A percentile compares a stretch with the other conserved stretches of the same genome.
These are phyloP conservation scores for Aegilops sharonensis DNA, from an alignment of 176 grass and related monocot genomes.

Conservation along the genomic window DNA sequence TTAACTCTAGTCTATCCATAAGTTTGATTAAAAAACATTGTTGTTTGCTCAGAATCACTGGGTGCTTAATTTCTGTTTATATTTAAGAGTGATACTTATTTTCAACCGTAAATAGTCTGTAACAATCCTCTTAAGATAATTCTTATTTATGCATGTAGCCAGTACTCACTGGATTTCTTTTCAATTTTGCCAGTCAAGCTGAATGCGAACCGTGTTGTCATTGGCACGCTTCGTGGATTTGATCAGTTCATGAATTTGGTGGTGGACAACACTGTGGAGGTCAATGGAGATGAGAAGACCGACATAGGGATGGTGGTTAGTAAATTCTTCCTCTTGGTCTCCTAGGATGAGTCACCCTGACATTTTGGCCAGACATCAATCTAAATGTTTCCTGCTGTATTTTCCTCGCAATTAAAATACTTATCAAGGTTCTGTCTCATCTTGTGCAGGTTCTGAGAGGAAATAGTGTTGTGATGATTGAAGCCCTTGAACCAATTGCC, in stretches of 20 bases:
- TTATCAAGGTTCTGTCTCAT: background rate
- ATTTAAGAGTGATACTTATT: no score
- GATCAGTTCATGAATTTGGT: constrained; percentile 99
- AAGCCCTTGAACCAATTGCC: constrained; percentile 77
- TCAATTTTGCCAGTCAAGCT: constrained; percentile 68
- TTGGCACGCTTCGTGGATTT: constrained; percentile 86
- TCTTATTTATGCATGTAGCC: background rate
- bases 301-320: constrained; percentile 97
- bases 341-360: background rate
- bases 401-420: background rate
- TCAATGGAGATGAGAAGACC: constrained; percentile 83
- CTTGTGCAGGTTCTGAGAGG: constrained; percentile 75
- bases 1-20: background rate
- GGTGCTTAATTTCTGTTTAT: no score
- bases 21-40: background rate
- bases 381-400: background rate
- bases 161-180: background rate
- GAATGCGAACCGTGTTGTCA: constrained; percentile 82
- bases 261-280: constrained; percentile 82
- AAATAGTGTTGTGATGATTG: constrained; percentile 97
- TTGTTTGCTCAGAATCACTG: background rate
- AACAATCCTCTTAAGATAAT: background rate
- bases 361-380: background rate
- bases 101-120: background rate
- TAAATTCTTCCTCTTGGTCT: background rate